Evolutionary conservation across 176 grass and related monocot genomes (phyloP), one percentile per base, ranked within the genome.

Genomic region (Rhynchospora pubera): DNA sequence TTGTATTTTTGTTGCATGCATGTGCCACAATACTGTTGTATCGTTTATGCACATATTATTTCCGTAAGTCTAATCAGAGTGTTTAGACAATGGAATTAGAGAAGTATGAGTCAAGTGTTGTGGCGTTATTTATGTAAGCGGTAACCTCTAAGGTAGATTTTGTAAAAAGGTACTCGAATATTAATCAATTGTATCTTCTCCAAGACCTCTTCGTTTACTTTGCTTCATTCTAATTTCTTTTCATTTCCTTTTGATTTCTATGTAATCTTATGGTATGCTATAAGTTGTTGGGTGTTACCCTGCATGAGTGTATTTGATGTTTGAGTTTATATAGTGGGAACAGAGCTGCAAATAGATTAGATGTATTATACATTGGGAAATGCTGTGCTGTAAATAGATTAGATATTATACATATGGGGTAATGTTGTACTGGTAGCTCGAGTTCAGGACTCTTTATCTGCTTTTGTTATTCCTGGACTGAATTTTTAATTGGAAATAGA

Each of bases 21-120:
- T 76, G 6, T 76, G 71, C 71, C 71, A 53, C 71, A 55, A 18
- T 56, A 7, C 72, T 77, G 50, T 56, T 77, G 50, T 77, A 77
- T 77, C 48, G 22, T 28, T 55, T 55, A 13, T 6, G 2, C 12
- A 15, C 28, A 13, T 28, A 28, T 18, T 53, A 55, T 9, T 4
- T 73, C 45, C 69, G 22, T 21, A 15, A 23, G 69, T 71, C 67
- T 18, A 70, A n/a, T 8, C 44, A 73, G 13, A 73, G 13, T 53
- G 46, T 75, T 52, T 75, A 52, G 71, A 16, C 39, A 52, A 53
- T 75, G 71, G 22, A 24, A 47, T 5, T 76, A 53, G 22, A 56
- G 23, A 52, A 55, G 72, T 55, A 28, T 55, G 14, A 52, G 23
- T 30, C 0, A 76, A 76, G 72, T 55, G 48, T 76, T 55, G 72